Percentiles rank a stretch among this genome's conserved stretches.
Conservation (phyloP, 371 early-diverging fungal species). For the Nematocida ironsii region DNA sequence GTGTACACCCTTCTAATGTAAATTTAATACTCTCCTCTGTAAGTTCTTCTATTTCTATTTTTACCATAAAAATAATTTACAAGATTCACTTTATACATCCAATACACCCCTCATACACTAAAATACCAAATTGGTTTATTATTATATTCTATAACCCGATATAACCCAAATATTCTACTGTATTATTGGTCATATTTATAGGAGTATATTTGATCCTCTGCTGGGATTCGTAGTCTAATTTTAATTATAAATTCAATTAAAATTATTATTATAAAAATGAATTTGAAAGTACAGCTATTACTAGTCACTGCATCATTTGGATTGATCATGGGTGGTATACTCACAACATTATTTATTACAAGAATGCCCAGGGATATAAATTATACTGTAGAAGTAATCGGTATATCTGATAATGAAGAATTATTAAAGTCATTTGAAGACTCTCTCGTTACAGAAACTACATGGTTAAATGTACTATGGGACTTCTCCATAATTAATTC, state of each 20-base stretch:
- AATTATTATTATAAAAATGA: conserved; percentile 3
- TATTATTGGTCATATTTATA: too few relatives aligned
- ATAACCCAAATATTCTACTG: too few relatives aligned
- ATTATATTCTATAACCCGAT: too few relatives aligned
- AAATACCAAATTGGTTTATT: not conserved
- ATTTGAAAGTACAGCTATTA: conserved; percentile 1
- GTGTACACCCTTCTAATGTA: conserved; percentile 14
- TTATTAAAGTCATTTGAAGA: not conserved
- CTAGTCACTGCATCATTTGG: not conserved
- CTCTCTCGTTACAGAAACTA: not conserved
- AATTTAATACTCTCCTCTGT: conserved; percentile 55
- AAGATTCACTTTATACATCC: not conserved
- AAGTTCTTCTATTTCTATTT: conserved; percentile 56
- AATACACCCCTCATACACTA: not conserved
- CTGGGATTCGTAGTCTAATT: too few relatives aligned
- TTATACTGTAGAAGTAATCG: not conserved
- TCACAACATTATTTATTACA: conserved; percentile 17
- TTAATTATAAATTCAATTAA: too few relatives aligned
- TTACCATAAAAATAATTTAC: conserved; percentile 45
- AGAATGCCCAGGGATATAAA: conserved; percentile 12
- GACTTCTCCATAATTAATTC: conserved; percentile 41
- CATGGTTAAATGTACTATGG: conserved; percentile 25
- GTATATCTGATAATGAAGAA: not conserved
- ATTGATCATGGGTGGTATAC: not conserved
- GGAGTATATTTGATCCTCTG: too few relatives aligned